These are phyloP conservation scores for Solanum pinnatisectum DNA, from an alignment of 257 asterid genomes.

Conservation along the genomic window DNA sequence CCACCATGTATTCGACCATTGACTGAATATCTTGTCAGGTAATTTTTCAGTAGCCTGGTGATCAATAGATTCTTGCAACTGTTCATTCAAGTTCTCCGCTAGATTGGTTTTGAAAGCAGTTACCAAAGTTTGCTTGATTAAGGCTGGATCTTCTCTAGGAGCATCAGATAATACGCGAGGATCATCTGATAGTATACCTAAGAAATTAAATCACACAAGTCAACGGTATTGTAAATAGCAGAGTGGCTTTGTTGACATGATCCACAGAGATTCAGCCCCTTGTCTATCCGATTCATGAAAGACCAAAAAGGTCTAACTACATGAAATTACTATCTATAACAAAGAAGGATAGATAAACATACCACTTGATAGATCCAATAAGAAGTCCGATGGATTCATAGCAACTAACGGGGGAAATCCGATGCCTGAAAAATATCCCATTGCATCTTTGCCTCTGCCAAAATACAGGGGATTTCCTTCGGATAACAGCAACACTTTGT, in stretches of 20 bases:
- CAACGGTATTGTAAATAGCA: not conserved
- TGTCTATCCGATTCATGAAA: not conserved
- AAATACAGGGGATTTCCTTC: slow-evolving; percentile 67
- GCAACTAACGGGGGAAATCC: slow-evolving; percentile 51
- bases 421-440: slow-evolving; percentile 46
- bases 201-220: not conserved
- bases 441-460: slow-evolving; percentile 37
- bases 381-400: slow-evolving; percentile 85
- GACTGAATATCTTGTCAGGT: slow-evolving; percentile 14
- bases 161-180: slow-evolving; percentile 13
- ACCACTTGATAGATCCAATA: slow-evolving; percentile 80
- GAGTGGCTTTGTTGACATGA: not conserved
- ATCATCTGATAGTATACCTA: slow-evolving; percentile 30
- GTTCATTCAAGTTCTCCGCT: slow-evolving; percentile 21
- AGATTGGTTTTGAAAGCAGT: slow-evolving; percentile 30
- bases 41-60: not conserved
- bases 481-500: slow-evolving; percentile 53
- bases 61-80: slow-evolving; percentile 5
- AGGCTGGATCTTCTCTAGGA: slow-evolving; percentile 26
- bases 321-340: not conserved
- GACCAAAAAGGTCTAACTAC: not conserved
- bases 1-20: slow-evolving; percentile 74
- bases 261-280: not conserved
- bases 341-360: not conserved
- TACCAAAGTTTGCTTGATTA: slow-evolving; percentile 35